phyloP scores from a whole-genome alignment of 306 rosid genomes.

The Vachellia collinsii region DNA sequence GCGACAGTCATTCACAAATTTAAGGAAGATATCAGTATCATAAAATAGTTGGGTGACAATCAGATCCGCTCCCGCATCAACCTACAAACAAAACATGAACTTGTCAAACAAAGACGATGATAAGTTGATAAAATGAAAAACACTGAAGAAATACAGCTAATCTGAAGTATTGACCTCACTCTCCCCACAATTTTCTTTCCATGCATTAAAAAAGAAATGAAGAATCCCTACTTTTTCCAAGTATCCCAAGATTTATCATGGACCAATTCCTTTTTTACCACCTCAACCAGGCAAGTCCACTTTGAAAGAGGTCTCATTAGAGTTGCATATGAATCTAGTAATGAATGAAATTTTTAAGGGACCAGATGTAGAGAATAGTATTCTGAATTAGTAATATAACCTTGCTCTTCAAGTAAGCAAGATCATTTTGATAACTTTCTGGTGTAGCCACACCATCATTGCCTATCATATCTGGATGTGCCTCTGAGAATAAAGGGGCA shows the following conservation, averaged over 20 bases:
- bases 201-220: conserved; percentile 15
- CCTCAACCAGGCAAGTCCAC: conserved; percentile 1
- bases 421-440: conserved; percentile 81
- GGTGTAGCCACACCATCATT: conserved; percentile 73
- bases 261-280: neutral
- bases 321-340: conserved; percentile 17
- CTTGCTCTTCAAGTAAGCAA: conserved; percentile 87
- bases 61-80: conserved; percentile 95
- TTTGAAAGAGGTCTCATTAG: conserved; percentile 1
- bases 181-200: neutral
- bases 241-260: conserved; percentile 16
- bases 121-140: neutral
- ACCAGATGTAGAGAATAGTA: conserved; percentile 16
- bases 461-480: conserved; percentile 88
- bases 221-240: conserved; percentile 13
- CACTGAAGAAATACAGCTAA: conserved; percentile 7
- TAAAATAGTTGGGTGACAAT: conserved; percentile 93
- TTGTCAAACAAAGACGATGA: conserved; percentile 22
- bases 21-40: conserved; percentile 88
- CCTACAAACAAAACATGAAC: conserved; percentile 45
- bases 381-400: conserved; percentile 37
- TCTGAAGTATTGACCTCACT: conserved; percentile 17
- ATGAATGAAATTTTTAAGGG: conserved; percentile 15
- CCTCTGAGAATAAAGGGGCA: conserved; percentile 63
- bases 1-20: conserved; percentile 94